phyloP scores from a whole-genome alignment of 805 yeast genomes.

The Lachancea mirantina region DNA sequence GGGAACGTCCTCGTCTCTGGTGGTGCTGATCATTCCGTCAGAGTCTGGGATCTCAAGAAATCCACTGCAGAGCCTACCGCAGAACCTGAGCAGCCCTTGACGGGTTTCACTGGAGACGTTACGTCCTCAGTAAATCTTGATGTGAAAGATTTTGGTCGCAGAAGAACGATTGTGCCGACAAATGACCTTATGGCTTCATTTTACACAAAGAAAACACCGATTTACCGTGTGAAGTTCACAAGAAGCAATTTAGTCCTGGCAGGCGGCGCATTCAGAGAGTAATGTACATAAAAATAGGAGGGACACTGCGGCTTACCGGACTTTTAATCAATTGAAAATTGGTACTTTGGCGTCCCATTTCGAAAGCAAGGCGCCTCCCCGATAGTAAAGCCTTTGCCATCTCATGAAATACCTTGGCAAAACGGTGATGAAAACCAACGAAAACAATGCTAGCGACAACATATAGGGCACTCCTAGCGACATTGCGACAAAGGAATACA shows the following conservation, averaged over 20 bases:
- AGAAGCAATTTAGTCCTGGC: conserved; percentile 86
- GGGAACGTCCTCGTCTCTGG: conserved; percentile 87
- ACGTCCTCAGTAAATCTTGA: conserved; percentile 31
- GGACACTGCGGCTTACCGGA: no score
- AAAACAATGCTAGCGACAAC: conserved; percentile 12
- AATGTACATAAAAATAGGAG: conserved; percentile 9
- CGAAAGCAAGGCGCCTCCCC: conserved; percentile 8
- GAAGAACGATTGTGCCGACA: conserved; percentile 71
- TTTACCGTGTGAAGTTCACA: conserved; percentile 87
- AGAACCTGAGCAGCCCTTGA: conserved; percentile 62
- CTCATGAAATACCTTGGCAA: conserved; percentile 26
- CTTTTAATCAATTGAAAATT: conserved; percentile 15
- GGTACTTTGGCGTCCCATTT: conserved; percentile 23
- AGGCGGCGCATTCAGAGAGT: conserved; percentile 74
- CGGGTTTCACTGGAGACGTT: conserved; percentile 31
- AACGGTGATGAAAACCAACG: conserved; percentile 16
- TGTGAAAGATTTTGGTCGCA: conserved; percentile 42
- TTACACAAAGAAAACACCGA: conserved; percentile 90
- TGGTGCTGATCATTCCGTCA: conserved; percentile 85
- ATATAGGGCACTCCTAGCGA: conserved; percentile 21
- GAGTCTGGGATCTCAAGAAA: conserved; percentile 92
- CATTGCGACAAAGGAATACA: conserved; percentile 19
- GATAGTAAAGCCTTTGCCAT: conserved; percentile 26
- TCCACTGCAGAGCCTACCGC: conserved; percentile 76
- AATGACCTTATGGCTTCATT: conserved; percentile 89